Percentiles rank a stretch among this genome's conserved stretches.
Evolutionary conservation across 2,329 filamentous ascomycete genomes (phyloP).

Genomic region (Sphaerulina musiva): DNA sequence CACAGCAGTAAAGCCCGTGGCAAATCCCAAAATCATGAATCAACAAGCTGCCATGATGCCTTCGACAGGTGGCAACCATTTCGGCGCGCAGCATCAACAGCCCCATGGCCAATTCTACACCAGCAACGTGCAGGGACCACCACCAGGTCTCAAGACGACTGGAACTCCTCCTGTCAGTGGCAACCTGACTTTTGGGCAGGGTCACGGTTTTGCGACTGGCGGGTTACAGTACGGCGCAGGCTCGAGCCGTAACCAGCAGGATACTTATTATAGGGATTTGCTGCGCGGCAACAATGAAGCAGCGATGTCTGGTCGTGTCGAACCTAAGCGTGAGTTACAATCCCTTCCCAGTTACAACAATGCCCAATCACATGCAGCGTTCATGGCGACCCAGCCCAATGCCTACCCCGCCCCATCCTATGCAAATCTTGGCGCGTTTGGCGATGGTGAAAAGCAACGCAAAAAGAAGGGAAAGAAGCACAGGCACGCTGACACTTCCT

Average conservation of each 20-base stretch:
- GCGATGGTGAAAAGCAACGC: constrained; percentile 47
- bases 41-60: constrained; percentile 85
- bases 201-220: constrained; percentile 69
- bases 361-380: constrained; percentile 22
- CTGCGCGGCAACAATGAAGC: constrained; percentile 18
- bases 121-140: constrained; percentile 81
- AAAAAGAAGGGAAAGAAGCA: constrained; percentile 99
- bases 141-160: constrained; percentile 89
- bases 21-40: constrained; percentile 72
- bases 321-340: constrained; percentile 33
- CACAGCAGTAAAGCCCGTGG: constrained; percentile 65
- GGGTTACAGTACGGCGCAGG: constrained; percentile 56
- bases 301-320: constrained; percentile 15
- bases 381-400: constrained; percentile 22
- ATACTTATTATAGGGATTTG: constrained; percentile 22
- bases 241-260: constrained; percentile 37
- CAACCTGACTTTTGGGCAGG: constrained; percentile 81
- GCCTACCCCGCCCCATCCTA: constrained; percentile 23
- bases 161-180: constrained; percentile 80
- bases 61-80: constrained; percentile 39
- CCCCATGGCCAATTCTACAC: constrained; percentile 68
- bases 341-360: constrained; percentile 25
- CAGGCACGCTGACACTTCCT: constrained; percentile 99
- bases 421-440: constrained; percentile 24
- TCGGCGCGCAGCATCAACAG: constrained; percentile 49